phyloP scores from a whole-genome alignment of 2,329 filamentous ascomycete genomes.

The Trichoderma cornu-damae region DNA sequence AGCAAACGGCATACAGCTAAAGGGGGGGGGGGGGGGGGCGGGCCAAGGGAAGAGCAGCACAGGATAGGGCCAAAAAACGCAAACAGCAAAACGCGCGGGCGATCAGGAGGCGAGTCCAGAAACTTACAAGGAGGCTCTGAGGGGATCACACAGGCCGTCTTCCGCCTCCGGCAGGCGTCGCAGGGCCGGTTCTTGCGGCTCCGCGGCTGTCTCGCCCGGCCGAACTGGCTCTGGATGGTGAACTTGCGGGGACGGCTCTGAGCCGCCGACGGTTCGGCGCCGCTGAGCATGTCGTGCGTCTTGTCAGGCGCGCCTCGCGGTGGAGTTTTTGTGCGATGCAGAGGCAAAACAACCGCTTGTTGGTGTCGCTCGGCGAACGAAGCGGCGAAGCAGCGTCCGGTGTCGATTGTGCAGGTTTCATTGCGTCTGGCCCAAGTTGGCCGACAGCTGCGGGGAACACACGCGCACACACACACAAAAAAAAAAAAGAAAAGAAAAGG shows the following conservation, averaged over 20 bases:
- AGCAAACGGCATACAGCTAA: not conserved
- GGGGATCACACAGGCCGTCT: constrained; percentile 45
- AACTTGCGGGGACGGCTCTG: constrained; percentile 32
- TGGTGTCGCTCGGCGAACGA: constrained; percentile 4
- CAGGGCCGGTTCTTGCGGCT: constrained; percentile 45
- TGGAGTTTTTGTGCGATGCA: constrained; percentile 9
- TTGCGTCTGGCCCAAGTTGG: not conserved
- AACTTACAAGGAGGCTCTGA: constrained; percentile 41
- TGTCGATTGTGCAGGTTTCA: not conserved
- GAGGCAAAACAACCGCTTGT: not conserved
- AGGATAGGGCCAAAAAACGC: not conserved
- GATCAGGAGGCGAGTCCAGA: not conserved
- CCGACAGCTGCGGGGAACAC: constrained; percentile 10
- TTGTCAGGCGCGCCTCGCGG: not conserved
- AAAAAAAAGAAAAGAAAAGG: no score
- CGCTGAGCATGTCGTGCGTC: constrained; percentile 6
- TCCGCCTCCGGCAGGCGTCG: constrained; percentile 41
- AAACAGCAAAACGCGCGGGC: not conserved
- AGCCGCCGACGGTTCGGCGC: constrained; percentile 6
- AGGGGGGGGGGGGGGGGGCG: not conserved
- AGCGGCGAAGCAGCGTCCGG: not conserved
- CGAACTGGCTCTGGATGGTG: constrained; percentile 40
- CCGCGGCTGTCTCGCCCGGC: constrained; percentile 35
- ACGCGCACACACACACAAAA: no score
- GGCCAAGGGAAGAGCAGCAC: not conserved